These are phyloP conservation scores for Acarospora socialis DNA, from an alignment of 2,329 filamentous ascomycete genomes.

Conservation along the genomic window DNA sequence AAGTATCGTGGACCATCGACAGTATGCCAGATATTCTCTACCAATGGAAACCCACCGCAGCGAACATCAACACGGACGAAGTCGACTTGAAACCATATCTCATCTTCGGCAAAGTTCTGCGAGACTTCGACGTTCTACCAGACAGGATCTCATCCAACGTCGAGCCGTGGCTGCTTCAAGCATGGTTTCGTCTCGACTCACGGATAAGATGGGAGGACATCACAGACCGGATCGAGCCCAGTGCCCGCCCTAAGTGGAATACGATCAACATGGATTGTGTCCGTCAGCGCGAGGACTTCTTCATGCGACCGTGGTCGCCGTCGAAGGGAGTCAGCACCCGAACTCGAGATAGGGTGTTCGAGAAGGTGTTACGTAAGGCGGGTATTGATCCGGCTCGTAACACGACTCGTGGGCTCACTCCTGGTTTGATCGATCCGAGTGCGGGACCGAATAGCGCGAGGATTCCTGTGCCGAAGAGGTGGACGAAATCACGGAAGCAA, in stretches of 20 bases:
- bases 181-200: neutral
- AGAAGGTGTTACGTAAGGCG: conserved; percentile 1
- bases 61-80: conserved; percentile 1
- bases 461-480: conserved; percentile 6
- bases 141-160: conserved; percentile 20
- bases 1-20: conserved; percentile 15
- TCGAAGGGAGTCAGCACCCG: conserved; percentile 15
- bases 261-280: conserved; percentile 19
- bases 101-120: conserved; percentile 12
- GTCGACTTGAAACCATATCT: conserved; percentile 9
- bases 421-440: conserved; percentile 11
- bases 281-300: conserved; percentile 17
- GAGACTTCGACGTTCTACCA: conserved; percentile 17
- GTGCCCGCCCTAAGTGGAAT: conserved; percentile 15
- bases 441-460: conserved; percentile 8
- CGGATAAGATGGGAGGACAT: neutral
- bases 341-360: conserved; percentile 7
- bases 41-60: conserved; percentile 9
- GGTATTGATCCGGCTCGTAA: conserved; percentile 9
- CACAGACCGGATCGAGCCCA: neutral
- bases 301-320: conserved; percentile 18
- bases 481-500: too few species aligned
- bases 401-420: conserved; percentile 14
- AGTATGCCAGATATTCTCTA: conserved; percentile 20
- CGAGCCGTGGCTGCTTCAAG: conserved; percentile 7